Conservation (phyloP, 495 filamentous ascomycete genomes). For the Penicillium cosmopolitanum region DNA sequence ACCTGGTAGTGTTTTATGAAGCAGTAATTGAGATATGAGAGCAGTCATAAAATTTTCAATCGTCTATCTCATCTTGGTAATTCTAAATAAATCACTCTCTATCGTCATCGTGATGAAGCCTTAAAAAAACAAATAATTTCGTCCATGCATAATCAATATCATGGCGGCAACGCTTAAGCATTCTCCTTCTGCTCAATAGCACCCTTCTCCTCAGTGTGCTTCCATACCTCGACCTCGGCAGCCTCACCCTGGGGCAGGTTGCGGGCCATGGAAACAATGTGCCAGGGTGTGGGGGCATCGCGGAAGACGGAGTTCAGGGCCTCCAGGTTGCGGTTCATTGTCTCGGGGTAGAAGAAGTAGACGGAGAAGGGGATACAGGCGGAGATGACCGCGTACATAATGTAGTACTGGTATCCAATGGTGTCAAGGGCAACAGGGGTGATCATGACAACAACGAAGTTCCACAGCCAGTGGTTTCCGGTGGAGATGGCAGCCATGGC, state of each 20-base stretch:
- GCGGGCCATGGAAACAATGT: conserved; percentile 39
- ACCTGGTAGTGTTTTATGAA: conserved; percentile 24
- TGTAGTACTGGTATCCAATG: conserved; percentile 41
- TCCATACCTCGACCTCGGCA: conserved; percentile 18
- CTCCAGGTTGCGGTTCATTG: conserved; percentile 66
- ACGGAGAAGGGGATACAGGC: conserved; percentile 46
- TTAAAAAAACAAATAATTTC: not conserved
- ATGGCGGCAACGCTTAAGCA: conserved; percentile 1
- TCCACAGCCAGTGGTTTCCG: conserved; percentile 52
- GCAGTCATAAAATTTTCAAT: not conserved
- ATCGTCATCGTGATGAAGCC: not conserved
- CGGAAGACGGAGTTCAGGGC: conserved; percentile 69
- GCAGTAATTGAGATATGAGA: conserved; percentile 13
- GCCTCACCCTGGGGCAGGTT: conserved; percentile 33
- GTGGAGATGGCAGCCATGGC: conserved; percentile 52
- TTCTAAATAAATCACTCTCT: not conserved
- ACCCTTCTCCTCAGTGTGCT: conserved; percentile 12
- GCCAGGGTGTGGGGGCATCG: conserved; percentile 45
- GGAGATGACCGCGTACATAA: conserved; percentile 43
- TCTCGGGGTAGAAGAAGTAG: conserved; percentile 72
- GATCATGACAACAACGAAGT: conserved; percentile 63
- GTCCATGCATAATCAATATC: not conserved
- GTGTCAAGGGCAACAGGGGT: conserved; percentile 50
- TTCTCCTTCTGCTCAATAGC: conserved; percentile 18
- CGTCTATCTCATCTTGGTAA: not conserved